These are phyloP conservation scores for Skeletonema marinoi DNA, from an alignment of 108 stramenopile genomes.

Conservation along the genomic window DNA sequence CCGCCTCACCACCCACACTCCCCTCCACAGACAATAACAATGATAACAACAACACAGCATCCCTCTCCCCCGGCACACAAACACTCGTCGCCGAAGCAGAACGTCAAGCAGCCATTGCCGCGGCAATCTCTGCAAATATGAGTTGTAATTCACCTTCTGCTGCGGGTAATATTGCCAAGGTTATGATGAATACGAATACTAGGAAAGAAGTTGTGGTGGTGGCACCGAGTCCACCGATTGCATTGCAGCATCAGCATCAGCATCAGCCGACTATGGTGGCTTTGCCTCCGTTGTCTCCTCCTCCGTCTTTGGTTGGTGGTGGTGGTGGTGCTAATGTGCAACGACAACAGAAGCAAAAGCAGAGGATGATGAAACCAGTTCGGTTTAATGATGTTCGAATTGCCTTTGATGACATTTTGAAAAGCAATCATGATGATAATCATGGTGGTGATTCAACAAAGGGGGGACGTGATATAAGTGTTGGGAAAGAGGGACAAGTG, in stretches of 20 bases:
- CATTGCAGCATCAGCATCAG: not conserved
- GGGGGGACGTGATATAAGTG: not conserved
- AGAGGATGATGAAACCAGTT: slow-evolving; percentile 13
- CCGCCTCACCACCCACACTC: not conserved
- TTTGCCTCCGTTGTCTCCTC: slow-evolving; percentile 8
- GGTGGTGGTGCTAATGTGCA: not conserved
- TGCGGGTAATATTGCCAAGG: slow-evolving; percentile 14
- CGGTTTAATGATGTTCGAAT: slow-evolving; percentile 31
- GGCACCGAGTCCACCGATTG: not conserved
- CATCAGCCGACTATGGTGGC: slow-evolving; percentile 22
- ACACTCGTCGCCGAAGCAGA: slow-evolving; percentile 28
- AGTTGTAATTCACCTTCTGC: slow-evolving; percentile 12
- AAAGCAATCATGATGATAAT: not conserved
- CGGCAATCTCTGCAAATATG: slow-evolving; percentile 28
- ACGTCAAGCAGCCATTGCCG: slow-evolving; percentile 49
- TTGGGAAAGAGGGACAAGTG: not conserved
- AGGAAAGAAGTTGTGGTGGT: not conserved
- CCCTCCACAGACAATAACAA: not conserved
- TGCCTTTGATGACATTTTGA: slow-evolving; percentile 23
- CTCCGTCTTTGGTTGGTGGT: not conserved
- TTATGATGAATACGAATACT: not conserved
- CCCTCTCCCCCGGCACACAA: not conserved
- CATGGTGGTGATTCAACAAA: not conserved
- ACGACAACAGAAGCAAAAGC: not conserved
- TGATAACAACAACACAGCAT: not conserved